Evolutionary conservation across 2,329 filamentous ascomycete species (phyloP), one percentile per base, ranked within the genome.

Genomic region (Xylariaceae sp.): DNA sequence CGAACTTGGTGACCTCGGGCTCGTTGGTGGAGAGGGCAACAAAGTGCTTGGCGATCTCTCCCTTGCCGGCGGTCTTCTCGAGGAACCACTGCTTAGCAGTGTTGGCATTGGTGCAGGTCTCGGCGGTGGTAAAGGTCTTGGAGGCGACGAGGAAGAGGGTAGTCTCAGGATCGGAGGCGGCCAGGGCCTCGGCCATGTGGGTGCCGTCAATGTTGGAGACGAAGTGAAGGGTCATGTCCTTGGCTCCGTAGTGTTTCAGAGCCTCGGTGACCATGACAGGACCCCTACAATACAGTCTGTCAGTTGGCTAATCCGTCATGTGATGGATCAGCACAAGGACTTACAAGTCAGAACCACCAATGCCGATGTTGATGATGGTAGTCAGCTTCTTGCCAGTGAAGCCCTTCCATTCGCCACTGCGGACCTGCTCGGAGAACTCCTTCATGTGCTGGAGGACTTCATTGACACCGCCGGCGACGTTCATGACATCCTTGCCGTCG

Each of bases 131-230:
- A 73, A 98, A 98, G 53, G 93, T 98, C 85, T 98, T 98, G 70
- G 92, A 97, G 46, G 93, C 93, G 59, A 98, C 82, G 59, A 98
- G 80, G 85, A 98, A 97, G 54, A 98, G 86, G n/a, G 93, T 96
- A 38, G 92, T 96, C 76, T 98, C 93, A 39, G 92, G 92, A 68
- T 98, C 83, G 7, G 92, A 95, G 61, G 83, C 73, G 65, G 82
- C 85, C 50, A 97, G 81, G 40, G 93, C 91, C 74, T 98, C 93
- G 38, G 90, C 88, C 67, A 97, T 89, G 75, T 98, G 93, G 44
- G 93, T 98, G 57, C 93, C 93, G 67, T 98, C 93, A 65, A 98
- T 97, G 80, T 98, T 98, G 75, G 92, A 97, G 58, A 98, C 93
- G 63, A 98, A 98, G 79, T 97, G 92, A 37, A 97, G 80, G 54